Conservation (phyloP, 179 eudicot species). For the Gypsophila paniculata region DNA sequence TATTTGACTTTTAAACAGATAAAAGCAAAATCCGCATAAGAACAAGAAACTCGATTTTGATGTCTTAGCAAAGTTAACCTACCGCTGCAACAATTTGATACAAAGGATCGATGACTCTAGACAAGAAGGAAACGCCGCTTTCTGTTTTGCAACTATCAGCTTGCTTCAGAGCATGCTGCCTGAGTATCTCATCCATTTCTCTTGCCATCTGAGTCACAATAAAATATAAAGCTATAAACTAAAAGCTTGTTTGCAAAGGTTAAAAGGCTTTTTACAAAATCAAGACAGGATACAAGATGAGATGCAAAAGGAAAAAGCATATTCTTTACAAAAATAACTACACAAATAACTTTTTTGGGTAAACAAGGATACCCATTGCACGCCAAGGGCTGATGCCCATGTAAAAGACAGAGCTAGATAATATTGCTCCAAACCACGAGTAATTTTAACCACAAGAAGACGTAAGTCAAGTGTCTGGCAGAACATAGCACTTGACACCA, state of each 20-base stretch:
- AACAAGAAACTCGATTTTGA: background rate
- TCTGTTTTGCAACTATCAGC: slow-evolving; percentile 86
- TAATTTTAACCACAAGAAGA: background rate
- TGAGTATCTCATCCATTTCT: slow-evolving; percentile 77
- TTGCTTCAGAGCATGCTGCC: slow-evolving; percentile 69
- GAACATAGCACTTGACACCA: slow-evolving; percentile 1
- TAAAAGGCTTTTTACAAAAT: background rate
- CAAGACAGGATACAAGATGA: slow-evolving; percentile 8
- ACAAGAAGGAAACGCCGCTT: slow-evolving; percentile 69
- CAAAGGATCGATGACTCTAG: slow-evolving; percentile 71
- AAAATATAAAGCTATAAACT: background rate
- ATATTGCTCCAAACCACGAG: background rate
- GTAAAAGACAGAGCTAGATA: background rate
- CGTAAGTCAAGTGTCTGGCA: background rate
- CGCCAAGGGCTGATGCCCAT: background rate
- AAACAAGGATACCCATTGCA: background rate
- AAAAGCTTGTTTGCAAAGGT: background rate
- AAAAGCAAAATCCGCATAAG: background rate
- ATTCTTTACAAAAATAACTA: background rate
- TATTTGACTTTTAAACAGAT: background rate
- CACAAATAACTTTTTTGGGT: background rate
- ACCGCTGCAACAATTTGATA: slow-evolving; percentile 89
- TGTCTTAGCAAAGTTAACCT: slow-evolving; percentile 20
- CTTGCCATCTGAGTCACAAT: slow-evolving; percentile 68
- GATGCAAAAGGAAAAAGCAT: background rate